Percentiles rank a stretch among this genome's conserved stretches.
Conservation (phyloP, 1,284 basidiomycete species). For the Takashimella tepidaria region DNA sequence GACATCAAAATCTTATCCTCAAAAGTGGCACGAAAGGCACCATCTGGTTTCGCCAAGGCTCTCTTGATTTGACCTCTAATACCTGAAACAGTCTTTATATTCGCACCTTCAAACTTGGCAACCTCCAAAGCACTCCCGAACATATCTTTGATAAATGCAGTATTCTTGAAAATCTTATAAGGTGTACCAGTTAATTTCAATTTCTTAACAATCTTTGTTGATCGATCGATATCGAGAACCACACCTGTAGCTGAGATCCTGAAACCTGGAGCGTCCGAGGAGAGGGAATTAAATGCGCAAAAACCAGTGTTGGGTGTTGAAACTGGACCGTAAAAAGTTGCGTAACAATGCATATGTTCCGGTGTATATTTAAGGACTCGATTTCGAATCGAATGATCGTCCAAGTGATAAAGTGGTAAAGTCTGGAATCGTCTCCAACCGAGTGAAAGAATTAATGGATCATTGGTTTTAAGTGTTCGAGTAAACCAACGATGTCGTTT, state of each 20-base stretch:
- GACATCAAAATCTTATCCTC: constrained; percentile 97
- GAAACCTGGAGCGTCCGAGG: constrained; percentile 66
- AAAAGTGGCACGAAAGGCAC: constrained; percentile 91
- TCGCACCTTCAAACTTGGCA: constrained; percentile 97
- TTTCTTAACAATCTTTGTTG: constrained; percentile 96
- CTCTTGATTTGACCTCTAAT: constrained; percentile 97
- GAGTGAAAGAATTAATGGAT: constrained; percentile 89
- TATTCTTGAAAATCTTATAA: constrained; percentile 98
- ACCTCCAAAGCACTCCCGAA: constrained; percentile 89
- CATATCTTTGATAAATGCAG: constrained; percentile 98
- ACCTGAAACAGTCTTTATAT: constrained; percentile 89
- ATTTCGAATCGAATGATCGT: constrained; percentile 96
- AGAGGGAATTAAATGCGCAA: constrained; percentile 89
- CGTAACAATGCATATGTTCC: constrained; percentile 98
- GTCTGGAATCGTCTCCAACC: constrained; percentile 97
- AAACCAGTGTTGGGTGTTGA: constrained; percentile 93
- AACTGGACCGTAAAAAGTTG: constrained; percentile 92
- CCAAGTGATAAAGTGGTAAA: constrained; percentile 89
- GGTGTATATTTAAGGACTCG: constrained; percentile 99
- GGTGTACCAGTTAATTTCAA: constrained; percentile 92
- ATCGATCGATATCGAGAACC: constrained; percentile 85
- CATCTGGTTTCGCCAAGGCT: constrained; percentile 87
- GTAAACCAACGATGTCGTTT: constrained; percentile 95
- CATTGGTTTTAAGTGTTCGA: constrained; percentile 92
- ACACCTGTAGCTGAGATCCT: constrained; percentile 90